Percentiles rank a stretch among this genome's conserved stretches.
These are phyloP conservation scores for Trichocladium uniseriatum DNA, from an alignment of 495 filamentous ascomycete genomes.

Conservation along the genomic window DNA sequence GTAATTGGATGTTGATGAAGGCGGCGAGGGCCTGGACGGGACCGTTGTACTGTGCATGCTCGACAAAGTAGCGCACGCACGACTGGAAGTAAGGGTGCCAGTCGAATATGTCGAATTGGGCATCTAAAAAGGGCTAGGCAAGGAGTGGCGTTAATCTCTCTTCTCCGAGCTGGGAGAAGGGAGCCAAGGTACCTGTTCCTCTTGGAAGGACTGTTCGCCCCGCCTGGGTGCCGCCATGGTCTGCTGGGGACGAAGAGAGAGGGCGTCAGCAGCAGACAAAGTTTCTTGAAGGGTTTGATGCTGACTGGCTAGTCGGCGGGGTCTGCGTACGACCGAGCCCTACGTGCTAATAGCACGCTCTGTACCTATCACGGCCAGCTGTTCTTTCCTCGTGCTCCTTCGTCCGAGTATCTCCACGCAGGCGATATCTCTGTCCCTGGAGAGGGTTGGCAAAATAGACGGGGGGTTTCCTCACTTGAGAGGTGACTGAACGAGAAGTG, in stretches of 20 bases:
- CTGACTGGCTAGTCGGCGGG: background rate
- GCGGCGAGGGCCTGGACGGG: slow-evolving; percentile 82
- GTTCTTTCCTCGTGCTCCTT: no score
- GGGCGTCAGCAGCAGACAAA: background rate
- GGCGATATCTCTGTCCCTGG: no score
- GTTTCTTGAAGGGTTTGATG: background rate
- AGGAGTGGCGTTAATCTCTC: background rate
- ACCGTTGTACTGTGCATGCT: slow-evolving; percentile 77
- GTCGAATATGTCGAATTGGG: slow-evolving; percentile 72
- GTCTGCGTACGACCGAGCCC: no score
- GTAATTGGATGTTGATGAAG: slow-evolving; percentile 77
- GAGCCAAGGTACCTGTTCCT: slow-evolving; percentile 23
- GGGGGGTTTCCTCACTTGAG: no score
- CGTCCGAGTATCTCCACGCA: no score
- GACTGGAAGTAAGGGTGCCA: slow-evolving; percentile 92
- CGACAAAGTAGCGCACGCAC: slow-evolving; percentile 88
- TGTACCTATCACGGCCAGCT: no score
- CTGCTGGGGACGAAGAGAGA: background rate
- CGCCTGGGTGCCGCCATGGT: slow-evolving; percentile 21
- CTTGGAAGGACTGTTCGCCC: slow-evolving; percentile 17
- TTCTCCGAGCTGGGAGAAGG: background rate
- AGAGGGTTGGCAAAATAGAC: no score
- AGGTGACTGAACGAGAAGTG: no score
- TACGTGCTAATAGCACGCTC: no score
- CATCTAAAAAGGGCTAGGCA: slow-evolving; percentile 29